phyloP scores from a whole-genome alignment of 352 stramenopile genomes.

The Phytophthora agathidicida region DNA sequence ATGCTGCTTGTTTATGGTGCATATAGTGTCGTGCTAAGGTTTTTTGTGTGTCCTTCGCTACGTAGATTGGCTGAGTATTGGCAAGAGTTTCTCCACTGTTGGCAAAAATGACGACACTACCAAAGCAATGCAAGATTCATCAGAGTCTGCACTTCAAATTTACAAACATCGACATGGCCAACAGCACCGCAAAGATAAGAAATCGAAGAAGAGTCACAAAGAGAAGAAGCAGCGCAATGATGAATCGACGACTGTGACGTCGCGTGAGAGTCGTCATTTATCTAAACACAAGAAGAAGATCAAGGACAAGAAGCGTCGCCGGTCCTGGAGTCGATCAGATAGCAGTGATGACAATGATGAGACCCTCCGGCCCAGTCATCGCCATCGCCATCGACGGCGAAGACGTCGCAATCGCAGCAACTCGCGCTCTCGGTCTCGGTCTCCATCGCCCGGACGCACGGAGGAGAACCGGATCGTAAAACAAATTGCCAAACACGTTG shows the following conservation, averaged over 20 bases:
- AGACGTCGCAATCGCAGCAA: conserved; percentile 15
- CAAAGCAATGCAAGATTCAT: conserved; percentile 8
- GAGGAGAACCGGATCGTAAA: conserved; percentile 19
- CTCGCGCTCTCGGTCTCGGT: conserved; percentile 10
- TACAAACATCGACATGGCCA: conserved; percentile 33
- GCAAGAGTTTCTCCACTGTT: conserved; percentile 38
- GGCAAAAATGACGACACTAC: conserved; percentile 1
- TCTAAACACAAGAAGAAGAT: conserved; percentile 45
- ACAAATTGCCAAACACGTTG: conserved; percentile 12
- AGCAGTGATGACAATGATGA: conserved; percentile 22
- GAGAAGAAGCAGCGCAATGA: conserved; percentile 17
- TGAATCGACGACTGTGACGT: conserved; percentile 7
- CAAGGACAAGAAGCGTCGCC: conserved; percentile 34
- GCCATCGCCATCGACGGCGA: conserved; percentile 16
- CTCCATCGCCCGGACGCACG: conserved; percentile 2
- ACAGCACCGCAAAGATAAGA: conserved; percentile 27
- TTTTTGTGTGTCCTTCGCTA: not conserved
- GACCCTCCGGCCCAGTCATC: not conserved
- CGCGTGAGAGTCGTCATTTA: conserved; percentile 18
- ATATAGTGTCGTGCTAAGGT: not conserved
- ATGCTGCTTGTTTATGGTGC: not conserved
- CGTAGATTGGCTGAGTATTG: conserved; percentile 56
- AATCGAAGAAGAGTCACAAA: conserved; percentile 32
- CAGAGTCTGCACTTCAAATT: conserved; percentile 30
- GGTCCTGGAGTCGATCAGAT: conserved; percentile 12